A percentile compares a stretch with the other conserved stretches of the same genome.
phyloP scores from a whole-genome alignment of 2,329 filamentous ascomycete genomes.

The Didymella pinodella region DNA sequence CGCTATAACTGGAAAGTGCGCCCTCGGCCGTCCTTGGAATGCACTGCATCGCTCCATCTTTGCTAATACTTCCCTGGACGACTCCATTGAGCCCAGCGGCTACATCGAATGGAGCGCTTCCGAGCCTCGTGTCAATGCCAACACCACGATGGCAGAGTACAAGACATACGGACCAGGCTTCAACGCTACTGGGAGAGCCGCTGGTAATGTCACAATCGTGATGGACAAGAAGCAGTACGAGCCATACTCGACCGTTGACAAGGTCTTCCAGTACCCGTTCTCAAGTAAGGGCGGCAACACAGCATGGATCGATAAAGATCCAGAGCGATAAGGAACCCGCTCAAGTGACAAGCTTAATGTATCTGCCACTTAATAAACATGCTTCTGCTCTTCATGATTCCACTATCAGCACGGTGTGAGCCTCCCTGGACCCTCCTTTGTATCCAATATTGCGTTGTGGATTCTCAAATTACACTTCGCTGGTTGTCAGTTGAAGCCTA shows the following conservation, averaged over 20 bases:
- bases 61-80: slow-evolving; percentile 63
- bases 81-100: slow-evolving; percentile 60
- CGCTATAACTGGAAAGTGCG: slow-evolving; percentile 55
- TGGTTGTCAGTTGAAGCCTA: no score
- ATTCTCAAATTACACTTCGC: no score
- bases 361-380: no score
- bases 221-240: slow-evolving; percentile 50
- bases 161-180: slow-evolving; percentile 62
- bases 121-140: slow-evolving; percentile 48
- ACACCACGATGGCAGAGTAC: slow-evolving; percentile 67
- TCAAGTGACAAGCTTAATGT: no score
- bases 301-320: slow-evolving; percentile 57
- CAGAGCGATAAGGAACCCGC: slow-evolving; percentile 15
- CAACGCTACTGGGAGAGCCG: slow-evolving; percentile 57
- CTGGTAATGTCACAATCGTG: slow-evolving; percentile 57
- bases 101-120: slow-evolving; percentile 63
- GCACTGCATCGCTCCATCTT: slow-evolving; percentile 65
- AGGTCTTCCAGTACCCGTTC: slow-evolving; percentile 48
- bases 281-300: slow-evolving; percentile 55
- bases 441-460: no score
- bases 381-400: no score
- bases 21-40: slow-evolving; percentile 71
- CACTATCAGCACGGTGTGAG: no score
- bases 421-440: no score
- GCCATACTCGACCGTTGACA: slow-evolving; percentile 33